Conservation (phyloP, 2,329 filamentous ascomycete genomes). For the Amauroascus niger region DNA sequence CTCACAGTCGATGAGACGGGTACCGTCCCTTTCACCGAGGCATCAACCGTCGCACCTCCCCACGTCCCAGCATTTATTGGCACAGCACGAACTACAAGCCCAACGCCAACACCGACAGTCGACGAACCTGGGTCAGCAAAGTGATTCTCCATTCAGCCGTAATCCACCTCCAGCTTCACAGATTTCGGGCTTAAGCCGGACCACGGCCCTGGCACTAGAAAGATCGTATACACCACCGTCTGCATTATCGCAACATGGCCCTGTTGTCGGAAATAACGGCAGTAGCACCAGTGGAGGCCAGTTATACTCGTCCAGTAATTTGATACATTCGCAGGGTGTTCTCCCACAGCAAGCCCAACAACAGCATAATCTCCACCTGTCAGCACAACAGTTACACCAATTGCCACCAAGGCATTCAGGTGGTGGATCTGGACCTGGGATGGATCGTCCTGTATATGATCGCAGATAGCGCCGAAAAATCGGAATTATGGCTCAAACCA, state of each 20-base stretch:
- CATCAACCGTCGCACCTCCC: slow-evolving; percentile 15
- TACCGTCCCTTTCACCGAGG: slow-evolving; percentile 13
- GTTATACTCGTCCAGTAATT: background rate
- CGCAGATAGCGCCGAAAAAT: background rate
- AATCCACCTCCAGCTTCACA: slow-evolving; percentile 27
- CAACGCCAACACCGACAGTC: slow-evolving; percentile 27
- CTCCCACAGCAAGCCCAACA: slow-evolving; percentile 6
- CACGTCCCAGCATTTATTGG: slow-evolving; percentile 13
- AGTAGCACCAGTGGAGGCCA: background rate
- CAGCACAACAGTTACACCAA: slow-evolving; percentile 8
- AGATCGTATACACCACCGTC: slow-evolving; percentile 36
- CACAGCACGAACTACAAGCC: slow-evolving; percentile 16
- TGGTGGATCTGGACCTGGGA: background rate
- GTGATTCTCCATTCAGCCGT: slow-evolving; percentile 24
- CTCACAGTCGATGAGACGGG: slow-evolving; percentile 2
- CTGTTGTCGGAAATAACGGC: slow-evolving; percentile 12
- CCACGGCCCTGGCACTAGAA: slow-evolving; percentile 19
- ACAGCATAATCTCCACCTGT: slow-evolving; percentile 8
- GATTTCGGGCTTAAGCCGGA: slow-evolving; percentile 15
- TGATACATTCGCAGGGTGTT: slow-evolving; percentile 2
- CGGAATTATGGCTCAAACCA: too few species aligned
- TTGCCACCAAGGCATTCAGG: slow-evolving; percentile 9
- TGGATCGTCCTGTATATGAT: slow-evolving; percentile 1
- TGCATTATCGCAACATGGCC: slow-evolving; percentile 23
- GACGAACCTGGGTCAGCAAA: slow-evolving; percentile 24